These are phyloP conservation scores for Phytophthora parvispora DNA, from an alignment of 352 stramenopile species.

Conservation along the genomic window DNA sequence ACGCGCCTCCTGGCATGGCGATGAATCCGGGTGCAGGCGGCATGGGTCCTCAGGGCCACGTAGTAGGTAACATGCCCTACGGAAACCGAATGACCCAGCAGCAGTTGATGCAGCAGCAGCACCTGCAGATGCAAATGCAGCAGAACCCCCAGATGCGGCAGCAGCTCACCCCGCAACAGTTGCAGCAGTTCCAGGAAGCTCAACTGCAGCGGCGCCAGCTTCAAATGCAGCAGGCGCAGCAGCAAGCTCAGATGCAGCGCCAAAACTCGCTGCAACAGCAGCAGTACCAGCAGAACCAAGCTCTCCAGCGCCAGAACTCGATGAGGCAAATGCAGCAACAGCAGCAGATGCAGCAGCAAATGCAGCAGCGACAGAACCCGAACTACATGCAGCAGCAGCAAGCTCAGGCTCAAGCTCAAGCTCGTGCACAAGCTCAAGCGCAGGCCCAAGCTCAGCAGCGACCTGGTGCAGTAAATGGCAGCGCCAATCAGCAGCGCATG, in stretches of 20 bases:
- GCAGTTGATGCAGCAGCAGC: conserved; percentile 80
- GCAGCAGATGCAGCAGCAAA: conserved; percentile 69
- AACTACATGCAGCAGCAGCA: conserved; percentile 69
- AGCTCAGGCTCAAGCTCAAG: conserved; percentile 37
- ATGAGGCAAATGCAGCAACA: conserved; percentile 72
- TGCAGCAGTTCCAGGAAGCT: conserved; percentile 83
- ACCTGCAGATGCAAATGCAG: conserved; percentile 86
- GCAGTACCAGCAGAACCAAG: conserved; percentile 66
- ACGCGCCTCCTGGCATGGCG: conserved; percentile 51
- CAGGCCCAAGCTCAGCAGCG: conserved; percentile 44
- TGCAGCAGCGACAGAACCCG: conserved; percentile 67
- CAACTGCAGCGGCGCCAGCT: conserved; percentile 80
- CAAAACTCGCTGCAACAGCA: conserved; percentile 70
- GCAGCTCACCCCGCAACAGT: conserved; percentile 83
- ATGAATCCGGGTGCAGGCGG: conserved; percentile 58
- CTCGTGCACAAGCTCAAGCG: conserved; percentile 28
- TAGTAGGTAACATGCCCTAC: conserved; percentile 81
- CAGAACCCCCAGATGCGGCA: conserved; percentile 86
- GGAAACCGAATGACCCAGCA: conserved; percentile 85
- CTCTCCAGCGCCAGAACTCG: conserved; percentile 59
- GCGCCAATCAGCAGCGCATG: conserved; percentile 51
- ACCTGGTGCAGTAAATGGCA: conserved; percentile 28
- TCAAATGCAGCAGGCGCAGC: conserved; percentile 68
- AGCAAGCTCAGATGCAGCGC: conserved; percentile 69
- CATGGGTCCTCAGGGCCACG: conserved; percentile 70